Conservation (phyloP, 176 grass and related monocot species). For the Cymbopogon citratus region DNA sequence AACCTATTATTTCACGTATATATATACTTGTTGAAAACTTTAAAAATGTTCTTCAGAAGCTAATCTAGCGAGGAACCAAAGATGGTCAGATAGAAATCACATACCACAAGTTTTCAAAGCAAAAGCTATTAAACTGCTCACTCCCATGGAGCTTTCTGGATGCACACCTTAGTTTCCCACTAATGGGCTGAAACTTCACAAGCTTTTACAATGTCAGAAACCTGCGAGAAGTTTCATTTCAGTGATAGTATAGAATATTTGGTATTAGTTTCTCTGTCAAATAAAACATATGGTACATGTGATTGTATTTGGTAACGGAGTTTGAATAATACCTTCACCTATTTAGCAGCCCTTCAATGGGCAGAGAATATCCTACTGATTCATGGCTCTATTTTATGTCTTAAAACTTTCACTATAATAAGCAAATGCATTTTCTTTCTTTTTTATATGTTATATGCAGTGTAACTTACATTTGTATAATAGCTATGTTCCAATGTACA, state of each 20-base stretch:
- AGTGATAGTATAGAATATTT: conserved; percentile 6
- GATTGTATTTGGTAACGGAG: conserved; percentile 2
- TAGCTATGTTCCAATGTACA: conserved; percentile 22
- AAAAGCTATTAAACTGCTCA: neutral
- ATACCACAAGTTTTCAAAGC: neutral
- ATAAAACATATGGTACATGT: neutral
- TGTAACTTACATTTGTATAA: conserved; percentile 12
- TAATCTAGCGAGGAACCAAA: neutral
- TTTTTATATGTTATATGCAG: neutral
- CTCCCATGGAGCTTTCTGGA: neutral
- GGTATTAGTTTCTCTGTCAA: neutral
- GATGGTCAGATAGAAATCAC: neutral
- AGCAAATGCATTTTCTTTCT: neutral
- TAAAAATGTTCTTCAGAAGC: neutral
- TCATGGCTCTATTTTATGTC: neutral
- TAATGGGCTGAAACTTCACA: neutral
- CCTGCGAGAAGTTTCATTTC: neutral
- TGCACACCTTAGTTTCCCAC: neutral
- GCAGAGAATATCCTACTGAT: neutral
- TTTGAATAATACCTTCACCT: conserved; percentile 19
- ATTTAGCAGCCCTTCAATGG: conserved; percentile 10
- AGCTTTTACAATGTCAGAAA: neutral
- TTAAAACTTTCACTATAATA: neutral
- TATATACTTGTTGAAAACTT: neutral
- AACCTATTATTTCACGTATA: neutral